phyloP scores from a whole-genome alignment of 257 asterid species.

The Penstemon eatonii region DNA sequence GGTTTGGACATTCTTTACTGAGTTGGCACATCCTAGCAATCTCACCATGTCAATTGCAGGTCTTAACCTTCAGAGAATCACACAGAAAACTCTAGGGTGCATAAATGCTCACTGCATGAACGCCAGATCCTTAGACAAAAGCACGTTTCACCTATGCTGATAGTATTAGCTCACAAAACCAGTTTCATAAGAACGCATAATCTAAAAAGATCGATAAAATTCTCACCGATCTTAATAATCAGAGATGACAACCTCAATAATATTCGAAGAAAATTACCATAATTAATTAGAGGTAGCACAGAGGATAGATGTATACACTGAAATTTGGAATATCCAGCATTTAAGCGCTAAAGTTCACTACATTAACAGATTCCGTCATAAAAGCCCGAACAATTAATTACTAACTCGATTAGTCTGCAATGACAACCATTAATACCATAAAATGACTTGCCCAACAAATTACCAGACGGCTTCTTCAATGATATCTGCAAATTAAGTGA shows the following conservation, averaged over 20 bases:
- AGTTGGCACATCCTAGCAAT: neutral
- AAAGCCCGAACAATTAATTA: neutral
- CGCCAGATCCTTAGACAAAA: conserved; percentile 6
- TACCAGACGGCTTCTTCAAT: neutral
- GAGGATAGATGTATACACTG: neutral
- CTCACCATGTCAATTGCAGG: neutral
- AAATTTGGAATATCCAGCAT: conserved; percentile 7
- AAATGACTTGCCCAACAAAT: neutral
- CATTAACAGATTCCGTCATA: neutral
- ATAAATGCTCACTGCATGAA: neutral
- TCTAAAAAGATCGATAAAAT: conserved; percentile 11
- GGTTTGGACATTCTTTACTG: neutral
- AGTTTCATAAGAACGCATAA: conserved; percentile 11
- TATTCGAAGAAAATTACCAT: conserved; percentile 15
- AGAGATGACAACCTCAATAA: neutral
- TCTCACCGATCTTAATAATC: neutral
- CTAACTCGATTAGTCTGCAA: neutral
- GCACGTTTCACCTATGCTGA: neutral
- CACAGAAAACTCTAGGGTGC: conserved; percentile 3
- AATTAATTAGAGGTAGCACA: conserved; percentile 14
- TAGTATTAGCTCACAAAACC: conserved; percentile 8
- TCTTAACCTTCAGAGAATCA: conserved; percentile 12
- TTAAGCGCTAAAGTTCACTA: neutral
- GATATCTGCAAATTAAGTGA: neutral
- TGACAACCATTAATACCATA: neutral